phyloP scores from a whole-genome alignment of 352 stramenopile species.

The Labyrinthula sp. region DNA sequence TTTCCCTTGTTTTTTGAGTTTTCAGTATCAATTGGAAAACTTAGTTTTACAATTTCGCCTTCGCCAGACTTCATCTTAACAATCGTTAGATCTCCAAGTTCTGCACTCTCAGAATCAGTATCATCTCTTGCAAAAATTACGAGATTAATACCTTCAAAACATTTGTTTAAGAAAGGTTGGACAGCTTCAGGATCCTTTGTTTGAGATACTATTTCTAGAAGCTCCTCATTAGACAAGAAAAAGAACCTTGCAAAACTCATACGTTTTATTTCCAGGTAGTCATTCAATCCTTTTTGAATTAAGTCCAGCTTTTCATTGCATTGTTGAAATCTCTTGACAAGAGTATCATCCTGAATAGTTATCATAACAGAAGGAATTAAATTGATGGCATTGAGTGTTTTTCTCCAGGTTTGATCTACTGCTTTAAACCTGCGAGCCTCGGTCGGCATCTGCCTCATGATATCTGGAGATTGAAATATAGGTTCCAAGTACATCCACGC shows the following conservation, averaged over 20 bases:
- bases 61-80: conserved; percentile 75
- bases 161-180: conserved; percentile 77
- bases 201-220: conserved; percentile 77
- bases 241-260: conserved; percentile 74
- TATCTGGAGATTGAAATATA: conserved; percentile 62
- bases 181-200: conserved; percentile 75
- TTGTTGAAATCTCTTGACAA: conserved; percentile 70
- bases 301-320: conserved; percentile 72
- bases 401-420: conserved; percentile 52
- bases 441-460: conserved; percentile 62
- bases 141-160: conserved; percentile 65
- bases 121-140: conserved; percentile 42
- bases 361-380: conserved; percentile 51
- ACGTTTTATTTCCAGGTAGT: conserved; percentile 80
- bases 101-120: conserved; percentile 18
- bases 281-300: conserved; percentile 74
- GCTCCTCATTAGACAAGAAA: conserved; percentile 78
- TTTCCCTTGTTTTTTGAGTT: conserved; percentile 72
- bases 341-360: conserved; percentile 58
- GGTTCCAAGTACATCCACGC: conserved; percentile 63
- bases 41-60: conserved; percentile 60
- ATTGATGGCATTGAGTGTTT: conserved; percentile 41
- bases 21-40: conserved; percentile 59
- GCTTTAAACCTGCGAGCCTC: conserved; percentile 52
- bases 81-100: conserved; percentile 49